Evolutionary conservation across 140 eudicot species (phyloP).

Genomic region (Senecio squalidus): DNA sequence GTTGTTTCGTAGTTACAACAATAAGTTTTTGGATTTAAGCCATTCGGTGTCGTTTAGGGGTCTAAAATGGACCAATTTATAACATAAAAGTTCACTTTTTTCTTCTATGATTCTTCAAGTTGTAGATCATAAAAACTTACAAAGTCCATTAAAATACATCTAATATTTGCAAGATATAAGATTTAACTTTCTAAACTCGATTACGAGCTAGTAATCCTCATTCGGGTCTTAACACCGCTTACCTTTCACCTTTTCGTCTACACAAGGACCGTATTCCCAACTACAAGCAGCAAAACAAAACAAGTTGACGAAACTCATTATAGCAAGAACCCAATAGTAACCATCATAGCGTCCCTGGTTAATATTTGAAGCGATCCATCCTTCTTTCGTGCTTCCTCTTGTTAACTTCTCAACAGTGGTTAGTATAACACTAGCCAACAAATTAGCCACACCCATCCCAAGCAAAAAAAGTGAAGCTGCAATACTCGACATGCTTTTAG

Average conservation of each 20-base stretch:
- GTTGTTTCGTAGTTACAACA: no score
- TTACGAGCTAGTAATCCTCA: no score
- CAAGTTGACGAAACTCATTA: constrained; percentile 37
- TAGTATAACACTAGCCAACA: constrained; percentile 40
- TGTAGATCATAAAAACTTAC: no score
- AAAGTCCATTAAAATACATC: no score
- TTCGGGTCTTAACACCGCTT: no score
- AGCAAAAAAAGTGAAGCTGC: constrained; percentile 34
- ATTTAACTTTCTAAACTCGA: no score
- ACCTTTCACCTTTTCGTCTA: neutral
- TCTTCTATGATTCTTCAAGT: no score
- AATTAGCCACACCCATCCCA: constrained; percentile 36
- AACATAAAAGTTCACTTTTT: no score
- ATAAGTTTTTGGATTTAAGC: no score
- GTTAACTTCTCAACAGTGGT: constrained; percentile 33
- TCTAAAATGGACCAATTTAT: no score
- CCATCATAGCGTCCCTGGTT: constrained; percentile 43
- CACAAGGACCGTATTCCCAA: constrained; percentile 40
- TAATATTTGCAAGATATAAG: no score
- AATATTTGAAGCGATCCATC: constrained; percentile 34
- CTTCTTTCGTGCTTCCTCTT: constrained; percentile 19
- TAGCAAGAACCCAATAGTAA: constrained; percentile 51
- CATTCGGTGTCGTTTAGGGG: no score
- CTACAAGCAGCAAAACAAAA: constrained; percentile 41
- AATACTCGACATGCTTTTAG: constrained; percentile 5